Evolutionary conservation across 768 basidiomycete species (phyloP), one percentile per base, ranked within the genome.

Genomic region (Leccinum fibrillosum): DNA sequence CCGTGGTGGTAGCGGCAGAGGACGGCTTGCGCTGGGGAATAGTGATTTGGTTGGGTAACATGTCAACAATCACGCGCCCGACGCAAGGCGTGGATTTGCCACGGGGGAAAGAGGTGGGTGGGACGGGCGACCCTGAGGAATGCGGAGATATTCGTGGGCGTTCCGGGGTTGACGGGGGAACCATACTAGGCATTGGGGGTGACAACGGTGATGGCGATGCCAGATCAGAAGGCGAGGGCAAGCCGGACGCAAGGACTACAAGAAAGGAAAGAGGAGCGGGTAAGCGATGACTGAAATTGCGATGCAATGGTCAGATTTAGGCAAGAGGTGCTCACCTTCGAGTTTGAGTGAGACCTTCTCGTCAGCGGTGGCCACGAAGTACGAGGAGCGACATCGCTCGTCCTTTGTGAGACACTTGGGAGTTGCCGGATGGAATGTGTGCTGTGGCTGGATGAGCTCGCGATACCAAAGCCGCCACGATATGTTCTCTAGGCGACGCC

Each of bases 391-490:
- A 50, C 17, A 64, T 60, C 65, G 65, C 13, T 67, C 62, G n/a
- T 65, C 59, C 17, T 57, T 63, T 47, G 56, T 53, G 23, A 34
- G 32, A 17, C 69, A 65, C 39, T 72, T 67, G 12, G 73, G 72
- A 9, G 72, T 70, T 42, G 68, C 59, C 1, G 71, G 68, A 12
- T 64, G 69, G 49, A 58, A 68, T n/a, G 66, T 12, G 21, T 49
- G 21, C 34, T 74, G 75, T 28, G 73, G 61, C 30, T 75, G 69
- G 53, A 78, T 70, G 66, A 88, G 76, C 60, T 89, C 83, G 62
- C 85, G 81, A 69, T 88, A 83, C 88, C 90, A 90, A 8, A 94
- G 75, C 53, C 92, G 78, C 92, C 92, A 95, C 3, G 89, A 86
- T 54, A 94, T 86, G 66, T 95, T 93, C 74, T 94, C 92, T 28